Conservation (phyloP, 2,329 filamentous ascomycete species). For the Ophiosphaerella narmari region DNA sequence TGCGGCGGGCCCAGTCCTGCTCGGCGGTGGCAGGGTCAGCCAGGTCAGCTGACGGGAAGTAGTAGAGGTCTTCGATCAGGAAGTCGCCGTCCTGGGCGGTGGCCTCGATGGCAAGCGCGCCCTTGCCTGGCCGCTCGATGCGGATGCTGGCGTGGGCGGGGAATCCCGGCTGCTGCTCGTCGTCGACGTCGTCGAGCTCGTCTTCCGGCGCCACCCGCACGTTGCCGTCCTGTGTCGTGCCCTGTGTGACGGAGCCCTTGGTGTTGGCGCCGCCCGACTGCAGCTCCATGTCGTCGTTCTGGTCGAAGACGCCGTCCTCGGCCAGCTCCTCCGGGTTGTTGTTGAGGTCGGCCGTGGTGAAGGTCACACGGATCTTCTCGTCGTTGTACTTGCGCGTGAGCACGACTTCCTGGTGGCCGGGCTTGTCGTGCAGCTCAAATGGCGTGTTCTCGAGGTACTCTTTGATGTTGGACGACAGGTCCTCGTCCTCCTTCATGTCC, state of each 20-base stretch:
- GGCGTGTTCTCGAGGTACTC: conserved; percentile 86
- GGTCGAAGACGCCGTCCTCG: conserved; percentile 55
- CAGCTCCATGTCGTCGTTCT: conserved; percentile 46
- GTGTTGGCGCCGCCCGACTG: conserved; percentile 62
- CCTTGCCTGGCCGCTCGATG: conserved; percentile 83
- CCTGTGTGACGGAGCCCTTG: conserved; percentile 61
- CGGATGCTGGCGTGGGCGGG: conserved; percentile 84
- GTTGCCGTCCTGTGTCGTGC: conserved; percentile 56
- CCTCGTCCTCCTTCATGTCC: conserved; percentile 74
- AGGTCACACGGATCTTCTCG: conserved; percentile 86
- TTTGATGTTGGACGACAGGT: conserved; percentile 76
- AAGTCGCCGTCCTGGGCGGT: conserved; percentile 84
- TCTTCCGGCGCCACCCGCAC: conserved; percentile 62
- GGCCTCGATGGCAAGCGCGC: conserved; percentile 85
- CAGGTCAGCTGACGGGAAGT: conserved; percentile 77
- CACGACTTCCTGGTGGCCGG: conserved; percentile 85
- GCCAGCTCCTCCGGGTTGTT: conserved; percentile 54
- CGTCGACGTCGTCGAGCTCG: conserved; percentile 58
- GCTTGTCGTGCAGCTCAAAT: conserved; percentile 78
- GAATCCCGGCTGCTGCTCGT: conserved; percentile 63
- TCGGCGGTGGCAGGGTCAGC: conserved; percentile 78
- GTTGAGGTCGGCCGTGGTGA: conserved; percentile 83
- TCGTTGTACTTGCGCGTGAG: conserved; percentile 82
- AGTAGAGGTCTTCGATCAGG: conserved; percentile 87
- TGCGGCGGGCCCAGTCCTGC: conserved; percentile 74